A percentile compares a stretch with the other conserved stretches of the same genome.
Evolutionary conservation across 805 yeast genomes (phyloP).

Genomic region (Wickerhamiella bombiphila): DNA sequence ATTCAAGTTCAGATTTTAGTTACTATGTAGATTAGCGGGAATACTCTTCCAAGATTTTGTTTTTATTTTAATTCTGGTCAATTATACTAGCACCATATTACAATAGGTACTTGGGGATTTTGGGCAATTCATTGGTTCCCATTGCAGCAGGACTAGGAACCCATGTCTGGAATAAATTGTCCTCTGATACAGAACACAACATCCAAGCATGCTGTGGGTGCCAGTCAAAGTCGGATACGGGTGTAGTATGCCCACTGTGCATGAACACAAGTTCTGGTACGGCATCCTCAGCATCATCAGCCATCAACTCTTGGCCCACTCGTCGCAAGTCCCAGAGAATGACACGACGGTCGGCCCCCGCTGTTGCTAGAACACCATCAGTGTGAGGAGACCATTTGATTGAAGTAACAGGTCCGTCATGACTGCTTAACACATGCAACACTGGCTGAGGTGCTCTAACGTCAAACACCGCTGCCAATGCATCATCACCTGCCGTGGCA

Average conservation of each 20-base stretch:
- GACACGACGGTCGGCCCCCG: constrained; percentile 59
- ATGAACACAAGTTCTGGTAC: constrained; percentile 78
- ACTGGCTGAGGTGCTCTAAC: not conserved
- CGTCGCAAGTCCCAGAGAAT: constrained; percentile 67
- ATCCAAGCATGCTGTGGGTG: constrained; percentile 43
- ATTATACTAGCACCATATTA: not conserved
- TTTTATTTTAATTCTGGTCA: too few species aligned
- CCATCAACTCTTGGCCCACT: constrained; percentile 73
- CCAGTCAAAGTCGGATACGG: constrained; percentile 51
- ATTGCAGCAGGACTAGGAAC: constrained; percentile 34
- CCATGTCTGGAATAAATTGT: constrained; percentile 61
- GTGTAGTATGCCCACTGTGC: constrained; percentile 71
- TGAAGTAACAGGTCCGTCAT: constrained; percentile 53
- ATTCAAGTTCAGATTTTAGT: not conserved
- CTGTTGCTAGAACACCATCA: constrained; percentile 57
- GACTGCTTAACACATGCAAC: constrained; percentile 27
- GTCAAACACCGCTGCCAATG: constrained; percentile 27
- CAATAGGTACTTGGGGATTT: constrained; percentile 2
- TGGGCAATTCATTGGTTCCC: constrained; percentile 1
- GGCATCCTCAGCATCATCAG: constrained; percentile 84
- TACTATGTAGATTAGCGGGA: not conserved
- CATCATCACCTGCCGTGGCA: constrained; percentile 65
- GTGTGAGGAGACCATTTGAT: constrained; percentile 64
- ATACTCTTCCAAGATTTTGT: too few species aligned
- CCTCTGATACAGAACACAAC: constrained; percentile 55